phyloP scores from a whole-genome alignment of 306 rosid genomes.

The Malus sieversii region DNA sequence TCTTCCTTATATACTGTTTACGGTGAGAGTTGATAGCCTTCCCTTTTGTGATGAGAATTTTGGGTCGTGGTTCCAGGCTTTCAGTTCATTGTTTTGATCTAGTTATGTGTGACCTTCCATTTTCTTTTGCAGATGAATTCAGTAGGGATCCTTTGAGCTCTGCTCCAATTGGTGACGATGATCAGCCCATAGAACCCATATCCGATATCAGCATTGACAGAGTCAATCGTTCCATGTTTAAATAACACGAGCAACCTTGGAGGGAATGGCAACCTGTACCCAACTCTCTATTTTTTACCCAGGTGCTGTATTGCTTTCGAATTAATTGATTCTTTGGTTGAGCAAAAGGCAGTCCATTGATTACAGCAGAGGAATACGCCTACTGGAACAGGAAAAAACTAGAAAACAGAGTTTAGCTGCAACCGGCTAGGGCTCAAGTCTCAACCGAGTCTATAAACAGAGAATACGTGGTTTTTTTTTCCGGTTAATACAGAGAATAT shows the following conservation, averaged over 20 bases:
- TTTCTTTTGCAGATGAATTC: slow-evolving; percentile 62
- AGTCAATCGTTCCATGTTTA: slow-evolving; percentile 70
- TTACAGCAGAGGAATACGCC: background rate
- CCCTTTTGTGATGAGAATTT: background rate
- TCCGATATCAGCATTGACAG: slow-evolving; percentile 54
- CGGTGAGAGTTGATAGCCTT: slow-evolving; percentile 42
- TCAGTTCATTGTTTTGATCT: background rate
- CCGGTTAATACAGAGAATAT: no score
- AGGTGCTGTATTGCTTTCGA: background rate
- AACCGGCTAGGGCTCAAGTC: no score
- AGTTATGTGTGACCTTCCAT: background rate
- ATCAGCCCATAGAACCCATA: slow-evolving; percentile 67
- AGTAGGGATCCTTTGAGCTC: slow-evolving; percentile 56
- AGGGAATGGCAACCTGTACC: background rate
- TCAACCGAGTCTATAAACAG: no score
- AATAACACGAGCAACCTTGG: background rate
- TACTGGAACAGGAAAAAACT: background rate
- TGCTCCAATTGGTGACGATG: slow-evolving; percentile 32
- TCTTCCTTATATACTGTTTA: slow-evolving; percentile 51
- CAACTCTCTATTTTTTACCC: background rate
- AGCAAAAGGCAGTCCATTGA: background rate
- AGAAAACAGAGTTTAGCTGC: background rate
- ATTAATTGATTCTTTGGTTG: background rate
- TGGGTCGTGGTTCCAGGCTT: background rate
- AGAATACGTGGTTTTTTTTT: no score